These are phyloP conservation scores for Draba incana DNA, from an alignment of 345 rosid species.

Conservation along the genomic window DNA sequence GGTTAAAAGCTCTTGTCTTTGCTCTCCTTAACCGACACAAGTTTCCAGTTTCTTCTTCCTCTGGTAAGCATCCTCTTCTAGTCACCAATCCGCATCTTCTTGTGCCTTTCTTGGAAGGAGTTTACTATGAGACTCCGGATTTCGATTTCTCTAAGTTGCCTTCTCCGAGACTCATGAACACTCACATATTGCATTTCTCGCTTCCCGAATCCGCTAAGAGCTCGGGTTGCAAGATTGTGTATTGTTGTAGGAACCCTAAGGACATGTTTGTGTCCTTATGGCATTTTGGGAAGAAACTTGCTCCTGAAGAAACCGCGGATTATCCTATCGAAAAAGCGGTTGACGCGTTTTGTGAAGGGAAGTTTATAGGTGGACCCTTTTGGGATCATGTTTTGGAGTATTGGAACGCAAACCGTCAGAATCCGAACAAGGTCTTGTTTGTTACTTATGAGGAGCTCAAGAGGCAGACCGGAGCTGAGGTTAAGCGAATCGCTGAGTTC, in stretches of 20 bases:
- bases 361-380: conserved; percentile 44
- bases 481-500: conserved; percentile 40
- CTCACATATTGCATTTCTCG: conserved; percentile 45
- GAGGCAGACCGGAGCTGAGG: conserved; percentile 2
- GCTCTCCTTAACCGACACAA: conserved; percentile 47
- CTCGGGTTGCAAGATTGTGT: conserved; percentile 55
- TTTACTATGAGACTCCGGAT: conserved; percentile 28
- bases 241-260: conserved; percentile 61
- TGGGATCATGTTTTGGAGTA: conserved; percentile 42
- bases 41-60: conserved; percentile 30
- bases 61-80: conserved; percentile 52
- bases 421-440: conserved; percentile 38
- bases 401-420: conserved; percentile 40
- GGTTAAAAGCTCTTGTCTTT: conserved; percentile 58
- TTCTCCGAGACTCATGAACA: conserved; percentile 52
- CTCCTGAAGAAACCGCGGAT: conserved; percentile 29
- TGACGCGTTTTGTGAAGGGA: conserved; percentile 53
- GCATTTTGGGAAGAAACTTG: conserved; percentile 57
- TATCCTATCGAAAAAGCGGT: conserved; percentile 47
- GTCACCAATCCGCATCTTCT: conserved; percentile 55
- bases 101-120: conserved; percentile 53
- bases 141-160: conserved; percentile 29
- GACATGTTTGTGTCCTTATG: conserved; percentile 61
- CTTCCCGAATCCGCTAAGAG: conserved; percentile 45
- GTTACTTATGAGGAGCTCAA: conserved; percentile 43